Evolutionary conservation across 2,329 filamentous ascomycete genomes (phyloP).

Genomic region (Fusarium kyushuense): DNA sequence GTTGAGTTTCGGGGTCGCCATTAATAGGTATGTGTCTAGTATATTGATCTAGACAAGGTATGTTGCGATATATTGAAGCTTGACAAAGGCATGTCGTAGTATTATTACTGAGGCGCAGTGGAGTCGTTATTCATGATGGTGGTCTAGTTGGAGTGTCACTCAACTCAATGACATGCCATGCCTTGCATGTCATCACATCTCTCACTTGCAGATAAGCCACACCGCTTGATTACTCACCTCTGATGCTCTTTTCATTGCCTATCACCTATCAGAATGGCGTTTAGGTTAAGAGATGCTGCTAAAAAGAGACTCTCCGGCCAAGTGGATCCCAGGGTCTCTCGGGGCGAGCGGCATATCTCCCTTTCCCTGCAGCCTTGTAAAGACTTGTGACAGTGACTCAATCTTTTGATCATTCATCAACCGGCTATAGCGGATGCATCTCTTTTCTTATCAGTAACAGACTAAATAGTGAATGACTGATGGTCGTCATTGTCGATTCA

Average conservation of each 20-base stretch:
- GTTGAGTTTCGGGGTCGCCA: background rate
- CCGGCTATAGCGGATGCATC: background rate
- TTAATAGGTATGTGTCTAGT: background rate
- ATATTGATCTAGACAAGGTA: background rate
- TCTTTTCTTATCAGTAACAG: background rate
- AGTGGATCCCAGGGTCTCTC: conserved; percentile 2
- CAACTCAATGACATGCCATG: background rate
- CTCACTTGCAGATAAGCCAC: background rate
- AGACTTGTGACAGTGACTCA: conserved; percentile 2
- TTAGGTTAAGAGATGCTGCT: background rate
- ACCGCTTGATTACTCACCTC: background rate
- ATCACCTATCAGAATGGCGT: background rate
- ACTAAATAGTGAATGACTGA: background rate
- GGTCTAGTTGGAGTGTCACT: background rate
- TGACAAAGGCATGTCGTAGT: no score
- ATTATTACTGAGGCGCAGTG: background rate
- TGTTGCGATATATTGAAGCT: no score
- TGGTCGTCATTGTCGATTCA: conserved; percentile 23
- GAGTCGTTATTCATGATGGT: background rate
- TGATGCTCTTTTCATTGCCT: background rate
- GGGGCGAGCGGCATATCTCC: background rate
- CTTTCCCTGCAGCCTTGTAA: background rate
- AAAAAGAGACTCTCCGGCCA: background rate
- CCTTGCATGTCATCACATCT: background rate
- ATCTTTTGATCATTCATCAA: conserved; percentile 1